A percentile compares a stretch with the other conserved stretches of the same genome.
phyloP scores from a whole-genome alignment of 176 grass and related monocot species.

The Poa pratensis region DNA sequence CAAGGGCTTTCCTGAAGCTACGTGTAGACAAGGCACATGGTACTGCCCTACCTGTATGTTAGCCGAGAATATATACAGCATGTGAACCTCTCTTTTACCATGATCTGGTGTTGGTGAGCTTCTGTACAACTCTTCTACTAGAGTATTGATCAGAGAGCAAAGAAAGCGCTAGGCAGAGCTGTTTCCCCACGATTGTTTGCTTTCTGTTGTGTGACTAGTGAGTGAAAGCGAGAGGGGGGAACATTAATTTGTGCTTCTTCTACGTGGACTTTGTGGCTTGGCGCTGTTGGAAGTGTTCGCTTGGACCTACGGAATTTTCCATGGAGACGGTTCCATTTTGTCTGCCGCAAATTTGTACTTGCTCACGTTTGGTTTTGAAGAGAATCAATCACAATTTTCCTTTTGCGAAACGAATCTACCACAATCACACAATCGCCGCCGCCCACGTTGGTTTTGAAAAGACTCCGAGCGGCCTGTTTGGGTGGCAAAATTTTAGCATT shows the following conservation, averaged over 20 bases:
- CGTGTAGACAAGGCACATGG: too few species aligned
- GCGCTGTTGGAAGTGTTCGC: not conserved
- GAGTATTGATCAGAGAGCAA: not conserved
- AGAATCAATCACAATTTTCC: not conserved
- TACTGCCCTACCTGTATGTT: too few species aligned
- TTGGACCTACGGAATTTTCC: not conserved
- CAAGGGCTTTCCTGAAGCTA: too few species aligned
- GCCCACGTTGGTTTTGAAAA: too few species aligned
- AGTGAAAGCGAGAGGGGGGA: slow-evolving; percentile 1
- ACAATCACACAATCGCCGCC: not conserved
- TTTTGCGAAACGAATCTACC: not conserved
- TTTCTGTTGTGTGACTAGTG: not conserved
- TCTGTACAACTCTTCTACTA: not conserved
- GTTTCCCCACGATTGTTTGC: slow-evolving; percentile 15
- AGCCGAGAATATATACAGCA: too few species aligned
- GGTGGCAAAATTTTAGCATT: too few species aligned
- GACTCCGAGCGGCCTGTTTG: too few species aligned
- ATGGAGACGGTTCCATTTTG: not conserved
- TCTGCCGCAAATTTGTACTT: not conserved
- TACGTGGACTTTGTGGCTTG: not conserved
- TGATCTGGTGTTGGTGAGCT: not conserved
- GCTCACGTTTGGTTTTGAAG: not conserved
- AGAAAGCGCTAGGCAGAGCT: not conserved
- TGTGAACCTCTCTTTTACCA: not conserved
- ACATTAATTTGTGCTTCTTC: not conserved